Evolutionary conservation across 306 rosid genomes (phyloP).

Genomic region (Vigna angularis): DNA sequence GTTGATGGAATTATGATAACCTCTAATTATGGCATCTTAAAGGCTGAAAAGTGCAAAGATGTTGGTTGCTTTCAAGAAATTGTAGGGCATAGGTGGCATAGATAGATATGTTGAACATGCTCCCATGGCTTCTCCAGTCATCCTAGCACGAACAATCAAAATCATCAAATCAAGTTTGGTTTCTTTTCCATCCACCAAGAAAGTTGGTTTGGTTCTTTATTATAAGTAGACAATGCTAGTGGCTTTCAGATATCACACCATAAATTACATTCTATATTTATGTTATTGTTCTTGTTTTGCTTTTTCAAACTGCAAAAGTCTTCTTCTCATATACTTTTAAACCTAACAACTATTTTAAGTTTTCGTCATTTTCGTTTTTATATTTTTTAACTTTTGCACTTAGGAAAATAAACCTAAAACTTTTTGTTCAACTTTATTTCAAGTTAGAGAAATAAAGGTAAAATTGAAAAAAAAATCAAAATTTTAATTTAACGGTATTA

Average conservation of each 20-base stretch:
- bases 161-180: neutral
- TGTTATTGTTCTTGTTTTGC: neutral
- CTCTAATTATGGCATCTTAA: conserved; percentile 23
- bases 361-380: no score
- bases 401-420: no score
- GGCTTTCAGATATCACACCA: neutral
- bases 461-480: no score
- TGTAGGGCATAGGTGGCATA: neutral
- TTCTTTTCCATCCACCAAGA: conserved; percentile 23
- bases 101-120: neutral
- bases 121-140: conserved; percentile 10
- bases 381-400: no score
- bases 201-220: neutral
- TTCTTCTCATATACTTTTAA: no score
- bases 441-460: no score
- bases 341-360: no score
- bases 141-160: neutral
- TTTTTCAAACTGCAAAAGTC: no score
- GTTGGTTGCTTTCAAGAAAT: conserved; percentile 40
- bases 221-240: neutral
- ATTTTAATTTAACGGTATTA: no score
- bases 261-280: neutral
- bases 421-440: no score
- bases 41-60: conserved; percentile 36
- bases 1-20: neutral